Base-by-base conservation (phyloP, 768 basidiomycete genomes). In the Podaxis pistillaris region DNA sequence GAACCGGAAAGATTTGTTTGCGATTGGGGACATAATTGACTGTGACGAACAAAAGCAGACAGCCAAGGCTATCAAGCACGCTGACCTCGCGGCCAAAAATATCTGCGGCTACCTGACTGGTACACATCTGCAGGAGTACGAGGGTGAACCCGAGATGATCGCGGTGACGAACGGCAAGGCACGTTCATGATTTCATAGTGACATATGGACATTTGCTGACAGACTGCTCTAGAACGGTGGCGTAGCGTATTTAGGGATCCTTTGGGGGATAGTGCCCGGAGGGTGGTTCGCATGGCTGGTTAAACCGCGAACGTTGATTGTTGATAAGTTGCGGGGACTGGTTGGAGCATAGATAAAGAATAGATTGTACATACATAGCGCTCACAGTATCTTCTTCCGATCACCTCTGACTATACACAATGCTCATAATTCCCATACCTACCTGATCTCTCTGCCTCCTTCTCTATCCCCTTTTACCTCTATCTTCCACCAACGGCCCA, bases 121-220 rank as follows among this genome's bases (percentile, higher is more conserved):
- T 24, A 50, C 22, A 12, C 15, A 1, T 24, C 13, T 74, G 67
- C 77, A 75, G 63, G 65, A 64, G 19, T 87, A 88, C 70, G 77
- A 81, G 58, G 82, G 83, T 17, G 75, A 74, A n/a, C 47, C 69
- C 0, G 86, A 88, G 68, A 58, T 83, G 55, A 86, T 88, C 52
- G n/a, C 83, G 37, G 69, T 87, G 54, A 83, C 83, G 24, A 76
- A 80, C 58, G 85, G 85, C 58, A 81, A 74, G 77, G 84, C 84
- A 63, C 64, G 77, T 53, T 53, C 17, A 36, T 61, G 24, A 24
- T 47, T 38, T 54, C 56, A 19, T 37, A 12, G 5, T 36, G 12
- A 36, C 13, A 15, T 13, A 38, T 12, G 9, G 15, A 11, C 40
- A 19, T 55, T 62, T 12, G 52, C 36, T 22, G 60, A 49, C 24